Base-by-base conservation (phyloP, 495 filamentous ascomycete species). In the Hyaloscypha hepaticicola region DNA sequence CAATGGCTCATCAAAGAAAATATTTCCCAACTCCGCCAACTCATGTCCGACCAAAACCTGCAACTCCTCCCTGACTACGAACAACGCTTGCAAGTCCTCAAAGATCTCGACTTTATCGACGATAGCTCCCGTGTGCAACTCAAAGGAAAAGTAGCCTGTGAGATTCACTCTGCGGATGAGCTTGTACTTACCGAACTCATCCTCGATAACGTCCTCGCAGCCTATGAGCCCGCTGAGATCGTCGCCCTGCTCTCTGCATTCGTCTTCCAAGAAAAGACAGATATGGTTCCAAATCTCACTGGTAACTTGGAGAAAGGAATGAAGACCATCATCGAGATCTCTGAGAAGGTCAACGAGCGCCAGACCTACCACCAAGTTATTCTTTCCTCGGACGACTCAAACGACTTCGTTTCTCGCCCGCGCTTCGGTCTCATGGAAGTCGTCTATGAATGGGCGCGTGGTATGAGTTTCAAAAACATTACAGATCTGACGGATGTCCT, bases 241-340 rank as follows among this genome's bases (percentile, higher is more conserved):
- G 95, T 96, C 3, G 94, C 95, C 7, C 82, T 99, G 11, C 85
- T 99, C 2, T 96, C 92, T 0, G 87, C 90, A 2, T 99, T 99
- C 73, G 96, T 99, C n/a, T 99, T 98, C 79, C 91, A 97, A 73
- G 95, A 99, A 68, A 97, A 97, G 79, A 97, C 96, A 0, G 90
- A 95, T 19, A 83, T 83, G 21, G 83, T 84, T 0, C 95, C 95
- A 1, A 93, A 83, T n/a, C 79, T 99, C 62, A 97, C 93, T 0
- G 83, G 88, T 2, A 88, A 84, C 53, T 82, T 99, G 16, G 90
- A 97, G 70, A 87, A 85, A 49, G 96, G 96, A 29, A 90, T 88
- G 75, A 87, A 90, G 53, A 91, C 87, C 8, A 97, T 99, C 69
- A 85, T 97, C 60, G 83, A 84, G 34, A 91, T 99, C 58, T 89